Conservation (phyloP, 805 yeast genomes). For the Sungouiozyma intestinalis region DNA sequence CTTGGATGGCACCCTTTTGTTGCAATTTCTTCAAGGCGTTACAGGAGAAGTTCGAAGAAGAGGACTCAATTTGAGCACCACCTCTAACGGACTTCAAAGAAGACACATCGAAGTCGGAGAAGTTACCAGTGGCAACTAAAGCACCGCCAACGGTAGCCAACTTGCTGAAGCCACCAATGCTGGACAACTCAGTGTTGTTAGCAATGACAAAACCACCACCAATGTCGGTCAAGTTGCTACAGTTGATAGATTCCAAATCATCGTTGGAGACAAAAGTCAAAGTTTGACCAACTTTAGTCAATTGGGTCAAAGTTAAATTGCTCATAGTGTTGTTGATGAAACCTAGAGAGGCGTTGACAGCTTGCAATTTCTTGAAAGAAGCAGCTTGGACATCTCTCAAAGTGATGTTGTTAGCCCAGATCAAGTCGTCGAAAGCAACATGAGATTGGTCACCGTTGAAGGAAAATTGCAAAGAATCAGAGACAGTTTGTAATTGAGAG, state of each 20-base stretch:
- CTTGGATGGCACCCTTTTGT: conserved; percentile 75
- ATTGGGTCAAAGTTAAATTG: conserved; percentile 41
- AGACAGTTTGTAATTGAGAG: conserved; percentile 63
- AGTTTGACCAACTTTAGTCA: conserved; percentile 68
- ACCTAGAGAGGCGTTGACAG: conserved; percentile 75
- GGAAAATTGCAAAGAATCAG: conserved; percentile 66
- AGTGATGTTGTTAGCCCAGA: conserved; percentile 81
- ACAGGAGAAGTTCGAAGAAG: conserved; percentile 70
- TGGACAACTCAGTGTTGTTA: conserved; percentile 65
- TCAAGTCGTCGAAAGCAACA: conserved; percentile 56
- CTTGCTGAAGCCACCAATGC: conserved; percentile 63
- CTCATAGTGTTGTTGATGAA: conserved; percentile 63
- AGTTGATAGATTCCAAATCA: conserved; percentile 56
- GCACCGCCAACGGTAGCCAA: conserved; percentile 82
- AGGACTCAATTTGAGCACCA: conserved; percentile 76
- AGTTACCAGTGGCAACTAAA: conserved; percentile 67
- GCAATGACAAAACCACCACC: conserved; percentile 92
- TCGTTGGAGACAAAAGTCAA: conserved; percentile 66
- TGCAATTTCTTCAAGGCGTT: conserved; percentile 59
- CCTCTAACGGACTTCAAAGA: conserved; percentile 74
- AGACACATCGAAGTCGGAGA: conserved; percentile 68
- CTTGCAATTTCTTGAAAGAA: conserved; percentile 54
- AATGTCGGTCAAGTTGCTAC: conserved; percentile 57
- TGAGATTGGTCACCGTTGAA: conserved; percentile 74
- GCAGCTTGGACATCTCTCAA: conserved; percentile 72